phyloP scores from a whole-genome alignment of 2,329 filamentous ascomycete genomes.

The Pseudovirgaria hyperparasitica region DNA sequence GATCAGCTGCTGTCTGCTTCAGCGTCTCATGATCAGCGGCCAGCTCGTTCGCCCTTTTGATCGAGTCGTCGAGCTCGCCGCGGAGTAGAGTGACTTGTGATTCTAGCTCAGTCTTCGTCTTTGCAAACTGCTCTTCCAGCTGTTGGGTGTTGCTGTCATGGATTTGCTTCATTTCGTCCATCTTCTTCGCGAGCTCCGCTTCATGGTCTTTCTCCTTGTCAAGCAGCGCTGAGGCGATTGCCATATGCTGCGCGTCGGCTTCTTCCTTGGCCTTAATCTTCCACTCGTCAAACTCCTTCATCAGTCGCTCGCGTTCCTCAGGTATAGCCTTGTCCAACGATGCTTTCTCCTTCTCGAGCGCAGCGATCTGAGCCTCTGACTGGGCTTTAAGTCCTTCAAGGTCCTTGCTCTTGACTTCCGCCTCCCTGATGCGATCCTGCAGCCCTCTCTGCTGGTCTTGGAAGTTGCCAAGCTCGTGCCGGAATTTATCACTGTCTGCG shows the following conservation, averaged over 20 bases:
- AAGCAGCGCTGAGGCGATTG: constrained; percentile 25
- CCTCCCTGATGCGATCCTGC: constrained; percentile 31
- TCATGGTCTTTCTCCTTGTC: constrained; percentile 16
- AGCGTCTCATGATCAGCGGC: constrained; percentile 22
- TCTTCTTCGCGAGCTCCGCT: too few relatives aligned
- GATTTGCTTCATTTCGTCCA: constrained; percentile 2
- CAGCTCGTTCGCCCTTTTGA: constrained; percentile 17
- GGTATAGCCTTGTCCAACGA: constrained; percentile 28
- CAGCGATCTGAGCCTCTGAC: constrained; percentile 19
- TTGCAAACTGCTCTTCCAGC: too few relatives aligned
- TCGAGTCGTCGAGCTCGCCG: too few relatives aligned
- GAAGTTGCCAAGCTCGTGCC: constrained; percentile 37
- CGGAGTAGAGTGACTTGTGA: too few relatives aligned
- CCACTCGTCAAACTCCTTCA: constrained; percentile 30
- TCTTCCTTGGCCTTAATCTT: constrained; percentile 23
- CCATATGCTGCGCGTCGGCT: constrained; percentile 26
- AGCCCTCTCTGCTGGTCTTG: constrained; percentile 41
- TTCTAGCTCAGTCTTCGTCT: too few relatives aligned
- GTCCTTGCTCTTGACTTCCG: constrained; percentile 30
- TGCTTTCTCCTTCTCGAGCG: constrained; percentile 30
- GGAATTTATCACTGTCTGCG: constrained; percentile 36
- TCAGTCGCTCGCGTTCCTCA: constrained; percentile 20
- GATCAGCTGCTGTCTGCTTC: too few relatives aligned
- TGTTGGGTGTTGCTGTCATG: too few relatives aligned
- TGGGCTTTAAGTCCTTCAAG: constrained; percentile 17